Evolutionary conservation across 768 basidiomycete genomes (phyloP).

Genomic region (Xerocomellus amylosporus): DNA sequence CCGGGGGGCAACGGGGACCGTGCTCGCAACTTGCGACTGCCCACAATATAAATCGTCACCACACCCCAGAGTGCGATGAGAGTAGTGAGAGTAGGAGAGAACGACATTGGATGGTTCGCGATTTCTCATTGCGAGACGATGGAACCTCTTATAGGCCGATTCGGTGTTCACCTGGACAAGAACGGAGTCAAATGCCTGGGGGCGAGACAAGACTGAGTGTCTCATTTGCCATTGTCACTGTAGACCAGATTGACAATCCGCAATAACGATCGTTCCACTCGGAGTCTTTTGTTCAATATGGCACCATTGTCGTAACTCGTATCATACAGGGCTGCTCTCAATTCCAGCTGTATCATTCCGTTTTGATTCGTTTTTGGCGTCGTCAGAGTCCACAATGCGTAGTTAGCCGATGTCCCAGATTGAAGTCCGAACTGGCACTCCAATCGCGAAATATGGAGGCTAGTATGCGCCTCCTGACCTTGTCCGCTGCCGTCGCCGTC

Average conservation of each 20-base stretch:
- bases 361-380: not conserved
- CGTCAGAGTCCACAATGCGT: not conserved
- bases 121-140: slow-evolving; percentile 1
- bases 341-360: not conserved
- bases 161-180: slow-evolving; percentile 17
- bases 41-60: slow-evolving; percentile 17
- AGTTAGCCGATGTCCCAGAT: not conserved
- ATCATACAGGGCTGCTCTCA: too few relatives aligned
- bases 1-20: slow-evolving; percentile 50
- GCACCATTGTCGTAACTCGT: not conserved
- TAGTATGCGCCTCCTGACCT: too few relatives aligned
- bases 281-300: slow-evolving; percentile 2
- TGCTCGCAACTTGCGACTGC: slow-evolving; percentile 10
- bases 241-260: not conserved
- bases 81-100: slow-evolving; percentile 11
- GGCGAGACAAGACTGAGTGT: slow-evolving; percentile 10
- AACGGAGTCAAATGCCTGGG: not conserved
- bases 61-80: slow-evolving; percentile 24
- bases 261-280: not conserved
- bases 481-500: not conserved
- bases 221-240: slow-evolving; percentile 16
- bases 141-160: slow-evolving; percentile 16
- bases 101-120: slow-evolving; percentile 11
- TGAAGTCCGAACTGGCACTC: not conserved
- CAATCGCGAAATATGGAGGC: not conserved